A percentile compares a stretch with the other conserved stretches of the same genome.
Conservation (phyloP, 2,329 filamentous ascomycete genomes). For the Nemania sp. region DNA sequence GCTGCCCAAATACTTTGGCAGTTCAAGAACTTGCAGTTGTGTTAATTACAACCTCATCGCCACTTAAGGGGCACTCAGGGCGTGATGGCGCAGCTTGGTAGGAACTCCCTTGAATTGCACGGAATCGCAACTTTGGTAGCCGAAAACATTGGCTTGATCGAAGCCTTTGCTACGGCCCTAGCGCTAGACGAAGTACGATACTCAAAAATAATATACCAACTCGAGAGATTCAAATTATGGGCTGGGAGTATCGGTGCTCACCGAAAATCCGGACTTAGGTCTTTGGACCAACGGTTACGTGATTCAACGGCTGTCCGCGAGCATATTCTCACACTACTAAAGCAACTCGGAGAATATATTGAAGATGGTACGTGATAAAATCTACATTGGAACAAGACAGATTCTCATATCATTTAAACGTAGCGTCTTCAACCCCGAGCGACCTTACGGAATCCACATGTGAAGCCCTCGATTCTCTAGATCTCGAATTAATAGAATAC, state of each 20-base stretch:
- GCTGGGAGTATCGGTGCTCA: constrained; percentile 18
- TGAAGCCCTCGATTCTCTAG: background rate
- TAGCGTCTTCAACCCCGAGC: background rate
- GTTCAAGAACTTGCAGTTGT: background rate
- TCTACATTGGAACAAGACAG: no score
- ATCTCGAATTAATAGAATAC: constrained; percentile 9
- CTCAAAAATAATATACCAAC: constrained; percentile 4
- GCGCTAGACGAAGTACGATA: background rate
- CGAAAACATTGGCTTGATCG: background rate
- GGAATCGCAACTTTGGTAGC: constrained; percentile 13
- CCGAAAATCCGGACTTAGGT: constrained; percentile 2
- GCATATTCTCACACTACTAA: constrained; percentile 6
- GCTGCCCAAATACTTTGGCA: background rate
- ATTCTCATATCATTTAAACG: background rate
- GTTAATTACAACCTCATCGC: background rate
- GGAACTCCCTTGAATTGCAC: background rate
- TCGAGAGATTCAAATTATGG: constrained; percentile 29
- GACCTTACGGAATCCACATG: background rate
- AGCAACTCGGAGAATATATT: background rate
- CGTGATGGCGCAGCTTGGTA: background rate
- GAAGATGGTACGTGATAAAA: constrained; percentile 4
- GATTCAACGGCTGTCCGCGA: constrained; percentile 14
- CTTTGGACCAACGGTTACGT: constrained; percentile 16
- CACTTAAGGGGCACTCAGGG: background rate
- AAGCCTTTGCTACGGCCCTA: background rate